Percentiles rank a stretch among this genome's conserved stretches.
Conservation (phyloP, 1,284 basidiomycete species). For the Ustilago trichophora region DNA sequence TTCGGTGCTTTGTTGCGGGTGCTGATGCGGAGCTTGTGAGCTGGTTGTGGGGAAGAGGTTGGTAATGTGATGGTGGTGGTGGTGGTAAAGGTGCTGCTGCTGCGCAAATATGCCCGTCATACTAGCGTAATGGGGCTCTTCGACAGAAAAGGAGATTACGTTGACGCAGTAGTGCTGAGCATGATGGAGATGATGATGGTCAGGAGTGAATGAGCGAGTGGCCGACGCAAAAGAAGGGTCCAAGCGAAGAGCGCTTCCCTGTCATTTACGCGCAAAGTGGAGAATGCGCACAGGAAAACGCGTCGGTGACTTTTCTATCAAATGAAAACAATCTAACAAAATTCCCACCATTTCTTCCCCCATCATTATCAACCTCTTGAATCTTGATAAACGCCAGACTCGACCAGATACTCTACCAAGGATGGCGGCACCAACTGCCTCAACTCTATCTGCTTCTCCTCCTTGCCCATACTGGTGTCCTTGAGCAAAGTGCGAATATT, state of each 20-base stretch:
- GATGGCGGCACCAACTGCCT: constrained; percentile 33
- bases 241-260: constrained; percentile 1
- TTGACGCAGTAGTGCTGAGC: background rate
- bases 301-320: too few relatives aligned
- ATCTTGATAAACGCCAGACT: constrained; percentile 28
- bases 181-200: background rate
- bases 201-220: constrained; percentile 3
- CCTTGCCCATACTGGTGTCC: background rate
- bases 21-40: too few relatives aligned
- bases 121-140: too few relatives aligned
- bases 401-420: constrained; percentile 48
- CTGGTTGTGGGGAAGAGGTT: too few relatives aligned
- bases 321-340: constrained; percentile 11
- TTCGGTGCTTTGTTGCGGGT: too few relatives aligned
- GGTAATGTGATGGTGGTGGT: too few relatives aligned
- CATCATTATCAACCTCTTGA: background rate
- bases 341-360: background rate
- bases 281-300: too few relatives aligned
- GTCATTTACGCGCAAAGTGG: constrained; percentile 21
- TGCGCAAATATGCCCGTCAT: constrained; percentile 14
- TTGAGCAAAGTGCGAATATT: constrained; percentile 31
- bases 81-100: constrained; percentile 7
- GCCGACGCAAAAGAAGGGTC: constrained; percentile 3
- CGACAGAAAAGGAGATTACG: too few relatives aligned
- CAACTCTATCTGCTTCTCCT: constrained; percentile 13